phyloP scores from a whole-genome alignment of 768 basidiomycete genomes.

The Russula abietina region DNA sequence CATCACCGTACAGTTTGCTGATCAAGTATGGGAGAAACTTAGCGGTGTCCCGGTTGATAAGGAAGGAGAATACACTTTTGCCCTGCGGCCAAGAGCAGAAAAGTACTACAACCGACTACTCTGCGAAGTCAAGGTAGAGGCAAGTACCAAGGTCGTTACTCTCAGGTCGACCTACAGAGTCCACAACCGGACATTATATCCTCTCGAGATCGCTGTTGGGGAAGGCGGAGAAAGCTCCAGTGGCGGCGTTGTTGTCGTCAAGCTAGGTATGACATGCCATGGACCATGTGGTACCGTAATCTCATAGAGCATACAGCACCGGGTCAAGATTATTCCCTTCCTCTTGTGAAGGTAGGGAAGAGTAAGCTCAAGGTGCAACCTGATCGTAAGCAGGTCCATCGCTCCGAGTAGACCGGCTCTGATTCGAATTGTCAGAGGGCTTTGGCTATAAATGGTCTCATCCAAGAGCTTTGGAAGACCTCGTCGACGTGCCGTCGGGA shows the following conservation, averaged over 20 bases:
- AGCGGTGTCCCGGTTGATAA: constrained; percentile 85
- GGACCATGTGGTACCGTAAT: not conserved
- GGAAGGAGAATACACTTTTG: constrained; percentile 87
- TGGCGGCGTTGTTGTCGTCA: constrained; percentile 77
- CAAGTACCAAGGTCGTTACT: constrained; percentile 92
- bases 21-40: constrained; percentile 85
- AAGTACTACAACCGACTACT: constrained; percentile 75
- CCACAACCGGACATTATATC: constrained; percentile 86
- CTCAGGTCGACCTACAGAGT: constrained; percentile 89
- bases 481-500: constrained; percentile 52
- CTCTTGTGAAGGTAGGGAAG: constrained; percentile 81
- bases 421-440: constrained; percentile 54
- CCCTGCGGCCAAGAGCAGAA: constrained; percentile 71
- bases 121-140: constrained; percentile 83
- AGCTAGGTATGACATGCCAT: constrained; percentile 35
- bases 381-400: constrained; percentile 58
- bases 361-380: constrained; percentile 83
- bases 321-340: constrained; percentile 81
- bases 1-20: constrained; percentile 78
- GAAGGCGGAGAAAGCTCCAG: constrained; percentile 80
- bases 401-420: not conserved
- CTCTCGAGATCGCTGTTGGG: constrained; percentile 84
- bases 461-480: constrained; percentile 84
- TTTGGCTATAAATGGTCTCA: constrained; percentile 94
- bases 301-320: constrained; percentile 45